phyloP scores from a whole-genome alignment of 1,139 yeast genomes.

The Zygosaccharomyces sapae region DNA sequence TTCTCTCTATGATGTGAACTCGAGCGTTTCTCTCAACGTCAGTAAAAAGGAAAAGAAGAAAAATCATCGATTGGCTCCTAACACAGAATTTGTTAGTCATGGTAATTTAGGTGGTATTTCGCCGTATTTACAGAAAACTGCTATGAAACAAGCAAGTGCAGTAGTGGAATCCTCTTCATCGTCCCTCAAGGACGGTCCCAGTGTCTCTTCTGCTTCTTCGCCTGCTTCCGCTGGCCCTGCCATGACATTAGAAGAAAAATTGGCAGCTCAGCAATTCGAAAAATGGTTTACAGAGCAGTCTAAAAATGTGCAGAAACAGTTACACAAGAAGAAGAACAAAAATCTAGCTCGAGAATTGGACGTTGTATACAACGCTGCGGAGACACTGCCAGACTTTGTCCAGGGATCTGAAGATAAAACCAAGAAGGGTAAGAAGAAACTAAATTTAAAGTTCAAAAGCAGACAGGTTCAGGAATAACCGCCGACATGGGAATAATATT shows the following conservation, averaged over 20 bases:
- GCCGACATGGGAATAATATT: background rate
- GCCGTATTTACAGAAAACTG: constrained; percentile 19
- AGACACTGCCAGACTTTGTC: constrained; percentile 20
- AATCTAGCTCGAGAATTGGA: constrained; percentile 14
- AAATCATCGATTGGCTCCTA: constrained; percentile 10
- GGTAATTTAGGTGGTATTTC: constrained; percentile 22
- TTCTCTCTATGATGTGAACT: constrained; percentile 20
- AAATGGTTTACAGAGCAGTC: constrained; percentile 65
- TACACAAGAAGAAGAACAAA: constrained; percentile 30
- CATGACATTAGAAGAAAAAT: constrained; percentile 47
- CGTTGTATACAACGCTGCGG: constrained; percentile 19
- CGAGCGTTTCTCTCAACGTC: constrained; percentile 9
- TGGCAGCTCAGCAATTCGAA: constrained; percentile 44
- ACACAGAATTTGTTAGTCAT: constrained; percentile 22
- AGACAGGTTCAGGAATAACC: background rate
- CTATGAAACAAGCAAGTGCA: constrained; percentile 3
- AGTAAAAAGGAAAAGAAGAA: constrained; percentile 17
- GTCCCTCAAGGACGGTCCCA: background rate
- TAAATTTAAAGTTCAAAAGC: constrained; percentile 14
- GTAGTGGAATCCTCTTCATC: constrained; percentile 3
- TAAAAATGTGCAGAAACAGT: constrained; percentile 47
- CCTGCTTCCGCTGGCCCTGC: background rate
- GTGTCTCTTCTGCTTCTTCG: background rate
- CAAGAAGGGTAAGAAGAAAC: constrained; percentile 22
- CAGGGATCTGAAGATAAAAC: constrained; percentile 4